Base-by-base conservation (phyloP, 164 flowering plant species). In the Dillenia turbinata region DNA sequence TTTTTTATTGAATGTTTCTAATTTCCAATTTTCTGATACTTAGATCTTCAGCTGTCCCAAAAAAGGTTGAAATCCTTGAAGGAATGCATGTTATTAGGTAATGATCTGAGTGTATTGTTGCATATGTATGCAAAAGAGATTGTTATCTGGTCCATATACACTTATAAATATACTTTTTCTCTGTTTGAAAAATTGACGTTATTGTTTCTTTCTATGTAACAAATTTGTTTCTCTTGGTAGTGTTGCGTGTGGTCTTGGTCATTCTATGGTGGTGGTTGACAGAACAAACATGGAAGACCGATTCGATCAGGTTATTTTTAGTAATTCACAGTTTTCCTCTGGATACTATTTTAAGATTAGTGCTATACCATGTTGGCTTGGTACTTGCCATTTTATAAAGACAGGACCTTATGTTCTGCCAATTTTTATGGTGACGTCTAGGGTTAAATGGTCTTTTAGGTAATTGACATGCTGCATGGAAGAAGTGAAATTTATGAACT, bases 41-140 rank as follows among this genome's bases (percentile, higher is more conserved):
- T 73, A 95, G 99, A 73, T 95, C 99, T 67, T 92, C 97, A 63
- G 85, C 97, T 6, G 69, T 69, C 49, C 97, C 97, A 56, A 95
- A 92, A 57, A 92, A 95, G 67, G 99, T 95, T 19, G 97, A 95
- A 15, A 78, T 71, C 58, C 89, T 95, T 50, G 94, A 95, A 66
- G 89, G 91, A 40, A 85, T 92, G 90, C 97, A 90, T 76, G 90
- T 95, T 54, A 74, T 95, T 44, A 77, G 90, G 99, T 95, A 63
- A 15, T 71, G 54, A 40, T 44, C 47, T 22, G 12, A 50, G 7
- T 5, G 6, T 33, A 33, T 33, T 33, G 40, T 0, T 33, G 40
- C 40, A 4, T 33, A 26, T 33, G 40, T 33, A 33, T 33, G 40
- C 40, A 33, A 5, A 33, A 33, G 40, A 33, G 40, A 33, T 6